Evolutionary conservation across 768 basidiomycete species (phyloP).

Genomic region (Leccinum incarnatum): DNA sequence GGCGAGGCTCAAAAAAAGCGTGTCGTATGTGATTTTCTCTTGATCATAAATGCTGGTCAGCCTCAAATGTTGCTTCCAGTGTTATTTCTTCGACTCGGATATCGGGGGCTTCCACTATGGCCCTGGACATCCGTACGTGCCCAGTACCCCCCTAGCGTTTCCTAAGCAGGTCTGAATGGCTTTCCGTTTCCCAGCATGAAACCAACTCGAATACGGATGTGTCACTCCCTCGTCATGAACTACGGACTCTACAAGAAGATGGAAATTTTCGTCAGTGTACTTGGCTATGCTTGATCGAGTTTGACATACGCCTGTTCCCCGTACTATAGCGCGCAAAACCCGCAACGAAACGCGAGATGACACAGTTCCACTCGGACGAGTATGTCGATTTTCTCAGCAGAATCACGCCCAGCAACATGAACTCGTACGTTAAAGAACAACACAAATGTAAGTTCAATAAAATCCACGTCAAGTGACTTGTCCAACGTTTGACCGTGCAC

Average conservation of each 20-base stretch:
- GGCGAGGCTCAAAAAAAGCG: slow-evolving; percentile 81
- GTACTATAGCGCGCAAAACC: slow-evolving; percentile 87
- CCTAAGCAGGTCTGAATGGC: neutral
- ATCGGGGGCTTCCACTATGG: slow-evolving; percentile 99
- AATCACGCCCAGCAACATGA: slow-evolving; percentile 95
- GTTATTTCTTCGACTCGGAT: slow-evolving; percentile 99
- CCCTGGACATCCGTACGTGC: slow-evolving; percentile 85
- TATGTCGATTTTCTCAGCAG: slow-evolving; percentile 95
- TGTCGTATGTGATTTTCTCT: slow-evolving; percentile 57
- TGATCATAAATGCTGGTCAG: slow-evolving; percentile 1
- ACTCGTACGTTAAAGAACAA: slow-evolving; percentile 89
- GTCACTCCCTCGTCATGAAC: slow-evolving; percentile 99
- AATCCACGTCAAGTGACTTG: neutral
- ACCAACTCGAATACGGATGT: slow-evolving; percentile 98
- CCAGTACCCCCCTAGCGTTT: neutral
- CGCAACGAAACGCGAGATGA: slow-evolving; percentile 99
- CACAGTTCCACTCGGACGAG: slow-evolving; percentile 98
- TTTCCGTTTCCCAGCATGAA: slow-evolving; percentile 66
- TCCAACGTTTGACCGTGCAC: neutral
- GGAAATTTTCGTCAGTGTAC: slow-evolving; percentile 91
- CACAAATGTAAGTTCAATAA: slow-evolving; percentile 72
- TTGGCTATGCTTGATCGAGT: neutral
- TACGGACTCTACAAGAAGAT: slow-evolving; percentile 99
- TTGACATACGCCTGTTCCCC: neutral
- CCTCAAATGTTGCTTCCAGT: slow-evolving; percentile 44